A percentile compares a stretch with the other conserved stretches of the same genome.
These are phyloP conservation scores for Dendrocalamus sinicus DNA, from an alignment of 176 grass and related monocot species.

Conservation along the genomic window DNA sequence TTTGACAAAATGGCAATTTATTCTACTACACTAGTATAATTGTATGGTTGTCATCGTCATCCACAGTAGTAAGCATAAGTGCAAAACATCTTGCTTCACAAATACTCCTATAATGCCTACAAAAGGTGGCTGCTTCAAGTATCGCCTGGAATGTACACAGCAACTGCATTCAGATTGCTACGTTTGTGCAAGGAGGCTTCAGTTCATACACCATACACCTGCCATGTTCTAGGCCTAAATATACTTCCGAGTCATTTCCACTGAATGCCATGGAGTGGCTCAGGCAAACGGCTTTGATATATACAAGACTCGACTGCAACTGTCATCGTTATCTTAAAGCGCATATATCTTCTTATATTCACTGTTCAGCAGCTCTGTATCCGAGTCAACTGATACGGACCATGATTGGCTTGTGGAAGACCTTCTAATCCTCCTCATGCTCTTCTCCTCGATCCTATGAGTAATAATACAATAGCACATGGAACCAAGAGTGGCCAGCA, in stretches of 20 bases:
- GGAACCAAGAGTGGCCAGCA: constrained; percentile 76
- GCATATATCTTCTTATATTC: constrained; percentile 93
- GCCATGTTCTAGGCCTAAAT: constrained; percentile 44
- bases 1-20: constrained; percentile 41
- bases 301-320: constrained; percentile 39
- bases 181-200: constrained; percentile 28
- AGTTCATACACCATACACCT: constrained; percentile 40
- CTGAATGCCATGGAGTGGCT: constrained; percentile 36
- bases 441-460: constrained; percentile 91
- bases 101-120: constrained; percentile 44
- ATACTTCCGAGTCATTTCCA: constrained; percentile 35
- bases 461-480: constrained; percentile 87
- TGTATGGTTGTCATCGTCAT: constrained; percentile 36
- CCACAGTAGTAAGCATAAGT: constrained; percentile 44
- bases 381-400: constrained; percentile 68
- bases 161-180: background rate
- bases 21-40: constrained; percentile 38
- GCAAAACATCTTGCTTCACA: constrained; percentile 35
- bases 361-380: constrained; percentile 73
- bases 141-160: constrained; percentile 23
- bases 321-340: constrained; percentile 49
- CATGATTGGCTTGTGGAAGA: constrained; percentile 68
- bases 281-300: constrained; percentile 51
- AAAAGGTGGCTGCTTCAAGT: constrained; percentile 41
- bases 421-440: constrained; percentile 78